Base-by-base conservation (phyloP, 1,139 yeast genomes). In the Saccharomyces pastorianus region DNA sequence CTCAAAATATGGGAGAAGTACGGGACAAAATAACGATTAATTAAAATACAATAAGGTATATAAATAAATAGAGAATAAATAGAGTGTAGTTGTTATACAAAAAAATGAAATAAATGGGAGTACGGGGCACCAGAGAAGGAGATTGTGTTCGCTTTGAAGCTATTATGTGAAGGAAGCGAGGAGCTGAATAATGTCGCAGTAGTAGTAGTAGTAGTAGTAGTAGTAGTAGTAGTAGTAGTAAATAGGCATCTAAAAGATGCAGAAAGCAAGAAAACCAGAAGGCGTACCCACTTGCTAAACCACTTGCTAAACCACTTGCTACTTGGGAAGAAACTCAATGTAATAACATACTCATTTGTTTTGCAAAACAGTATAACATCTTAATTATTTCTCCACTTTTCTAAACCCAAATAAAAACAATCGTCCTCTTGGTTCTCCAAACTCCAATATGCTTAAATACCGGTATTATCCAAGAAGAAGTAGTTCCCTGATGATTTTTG, bases 401-500 rank as follows among this genome's bases (percentile, higher is more conserved):
- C 44, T 38, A 38, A 17, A 17, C n/a, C 44, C 25, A 17, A 23
- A 26, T 13, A 23, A 38, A 26, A 41, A 38, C 44, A 38, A 38
- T 38, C 44, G 44, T 17, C 25, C 44, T 38, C 44, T 20, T 38
- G 23, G 44, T 6, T 38, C 44, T 38, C 44, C 44, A 17, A 38
- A 38, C 9, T 17, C 44, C 44, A 38, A 38, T 32, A 50, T 51
- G 52, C 51, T 61, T 61, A 68, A 55, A 68, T 75, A 67, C 75
- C 80, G 52, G 71, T 62, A 62, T 73, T 82, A 70, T 91, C 98
- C 76, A 93, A 80, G 82, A 93, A 93, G 84, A 93, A 93, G 76
- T 87, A 93, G 77, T 93, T 90, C 59, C 99, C 99, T 52, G 82
- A 71, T 51, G 81, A 69, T 76, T 93, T 93, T 75, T 93, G 99